Base-by-base conservation (phyloP, 805 yeast genomes). In the Vanderwaltozyma tropicalis region DNA sequence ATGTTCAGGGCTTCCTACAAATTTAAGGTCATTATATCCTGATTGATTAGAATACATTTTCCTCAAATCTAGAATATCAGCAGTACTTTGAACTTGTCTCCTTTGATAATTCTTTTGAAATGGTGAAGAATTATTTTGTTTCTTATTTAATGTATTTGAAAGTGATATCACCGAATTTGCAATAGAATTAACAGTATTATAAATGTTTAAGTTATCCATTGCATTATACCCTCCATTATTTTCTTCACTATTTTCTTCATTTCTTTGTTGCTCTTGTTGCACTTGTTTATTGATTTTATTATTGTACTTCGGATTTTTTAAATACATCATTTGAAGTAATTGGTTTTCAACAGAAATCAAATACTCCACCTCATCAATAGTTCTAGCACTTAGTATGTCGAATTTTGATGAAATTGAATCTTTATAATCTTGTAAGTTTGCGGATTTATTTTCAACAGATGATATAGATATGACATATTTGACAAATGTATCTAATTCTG, bases 371-470 rank as follows among this genome's bases (percentile, higher is more conserved):
- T 82, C 88, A 46, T 76, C 80, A 20, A 80, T 69, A 2, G 82
- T 76, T 51, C 86, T 64, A 2, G 85, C 85, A 55, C 85, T 76
- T 40, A 82, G 57, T 8, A 78, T 62, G 56, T 81, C 89, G 41
- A 76, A 67, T 45, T 76, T 69, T 2, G 59, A 46, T n/a, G 47
- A 38, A 16, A 42, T 37, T 2, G 42, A 29, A 29, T 40, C 39
- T 13, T 28, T 13, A 8, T 46, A 35, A n/a, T 43, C 41, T 28
- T 41, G 49, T 9, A 39, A 31, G 16, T 38, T 42, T n/a, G 38
- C 28, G 3, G 42, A 37, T 8, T 41, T 42, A 17, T 35, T 39
- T 28, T 55, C 55, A 18, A 59, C 42, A 4, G 63, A 51, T n/a
- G 59, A 49, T 10, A 61, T 61, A 2, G 64, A 60, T 11, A 60